A percentile compares a stretch with the other conserved stretches of the same genome.
phyloP scores from a whole-genome alignment of 306 rosid species.

The Sophora flavescens region DNA sequence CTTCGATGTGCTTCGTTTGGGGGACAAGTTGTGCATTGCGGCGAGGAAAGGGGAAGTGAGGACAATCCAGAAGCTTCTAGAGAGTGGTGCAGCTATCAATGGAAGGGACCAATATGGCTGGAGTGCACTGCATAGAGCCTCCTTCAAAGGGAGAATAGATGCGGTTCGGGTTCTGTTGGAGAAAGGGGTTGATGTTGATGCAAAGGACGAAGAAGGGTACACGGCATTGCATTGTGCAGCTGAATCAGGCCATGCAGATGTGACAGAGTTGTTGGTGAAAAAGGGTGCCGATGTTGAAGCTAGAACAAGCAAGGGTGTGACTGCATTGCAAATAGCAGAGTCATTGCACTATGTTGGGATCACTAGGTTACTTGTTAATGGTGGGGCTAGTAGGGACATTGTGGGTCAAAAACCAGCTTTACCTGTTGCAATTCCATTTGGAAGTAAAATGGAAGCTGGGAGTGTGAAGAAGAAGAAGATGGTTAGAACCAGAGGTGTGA shows the following conservation, averaged over 20 bases:
- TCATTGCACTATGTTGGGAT: conserved; percentile 69
- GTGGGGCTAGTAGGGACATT: conserved; percentile 56
- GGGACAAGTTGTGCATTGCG: conserved; percentile 68
- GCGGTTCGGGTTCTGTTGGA: conserved; percentile 60
- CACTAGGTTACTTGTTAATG: conserved; percentile 71
- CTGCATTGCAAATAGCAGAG: conserved; percentile 73
- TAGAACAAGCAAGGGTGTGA: conserved; percentile 74
- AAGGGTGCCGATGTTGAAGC: conserved; percentile 80
- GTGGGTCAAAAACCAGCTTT: neutral
- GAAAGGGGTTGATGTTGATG: conserved; percentile 70
- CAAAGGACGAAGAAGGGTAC: conserved; percentile 83
- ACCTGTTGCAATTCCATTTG: conserved; percentile 27
- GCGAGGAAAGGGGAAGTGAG: conserved; percentile 78
- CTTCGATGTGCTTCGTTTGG: conserved; percentile 69
- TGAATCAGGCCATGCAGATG: conserved; percentile 74
- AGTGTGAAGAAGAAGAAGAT: conserved; percentile 46
- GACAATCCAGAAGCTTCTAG: conserved; percentile 60
- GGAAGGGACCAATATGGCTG: conserved; percentile 84
- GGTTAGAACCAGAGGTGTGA: conserved; percentile 47
- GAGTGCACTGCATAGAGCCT: conserved; percentile 82
- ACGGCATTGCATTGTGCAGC: conserved; percentile 81
- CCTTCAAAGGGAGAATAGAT: conserved; percentile 71
- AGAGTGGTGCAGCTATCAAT: conserved; percentile 65
- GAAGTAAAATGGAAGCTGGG: conserved; percentile 43
- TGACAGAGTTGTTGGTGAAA: conserved; percentile 72